phyloP scores from a whole-genome alignment of 106 monocot genomes.

The Allium fistulosum region DNA sequence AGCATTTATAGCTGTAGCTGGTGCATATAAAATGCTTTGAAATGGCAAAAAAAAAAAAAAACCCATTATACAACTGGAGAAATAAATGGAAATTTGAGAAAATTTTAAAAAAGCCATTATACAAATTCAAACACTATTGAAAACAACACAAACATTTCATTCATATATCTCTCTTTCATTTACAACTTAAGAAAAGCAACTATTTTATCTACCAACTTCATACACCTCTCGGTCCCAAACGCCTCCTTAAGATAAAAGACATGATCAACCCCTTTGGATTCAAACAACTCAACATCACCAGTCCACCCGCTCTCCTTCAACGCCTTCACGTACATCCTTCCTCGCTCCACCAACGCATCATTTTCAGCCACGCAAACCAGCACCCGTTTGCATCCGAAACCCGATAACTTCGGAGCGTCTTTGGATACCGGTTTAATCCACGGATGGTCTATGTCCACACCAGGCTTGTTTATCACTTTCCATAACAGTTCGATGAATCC shows the following conservation, averaged over 20 bases:
- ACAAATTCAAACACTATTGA: no score
- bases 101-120: no score
- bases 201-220: slow-evolving; percentile 12
- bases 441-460: slow-evolving; percentile 23
- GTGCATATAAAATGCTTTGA: no score
- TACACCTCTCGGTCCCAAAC: slow-evolving; percentile 1
- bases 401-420: slow-evolving; percentile 8
- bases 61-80: no score
- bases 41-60: no score
- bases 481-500: slow-evolving; percentile 18
- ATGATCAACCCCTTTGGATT: slow-evolving; percentile 21
- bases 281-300: slow-evolving; percentile 21
- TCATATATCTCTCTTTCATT: background rate
- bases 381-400: slow-evolving; percentile 11
- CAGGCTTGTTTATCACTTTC: slow-evolving; percentile 6
- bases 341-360: slow-evolving; percentile 18
- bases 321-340: slow-evolving; percentile 7
- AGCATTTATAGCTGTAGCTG: no score
- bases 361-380: slow-evolving; percentile 21
- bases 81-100: no score
- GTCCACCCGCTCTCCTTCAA: slow-evolving; percentile 22
- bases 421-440: slow-evolving; percentile 21
- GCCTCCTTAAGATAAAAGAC: slow-evolving; percentile 23
- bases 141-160: no score
- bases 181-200: slow-evolving; percentile 6